Percentiles rank a stretch among this genome's conserved stretches.
Evolutionary conservation across 352 stramenopile genomes (phyloP).

Genomic region (Pythium coloratum): DNA sequence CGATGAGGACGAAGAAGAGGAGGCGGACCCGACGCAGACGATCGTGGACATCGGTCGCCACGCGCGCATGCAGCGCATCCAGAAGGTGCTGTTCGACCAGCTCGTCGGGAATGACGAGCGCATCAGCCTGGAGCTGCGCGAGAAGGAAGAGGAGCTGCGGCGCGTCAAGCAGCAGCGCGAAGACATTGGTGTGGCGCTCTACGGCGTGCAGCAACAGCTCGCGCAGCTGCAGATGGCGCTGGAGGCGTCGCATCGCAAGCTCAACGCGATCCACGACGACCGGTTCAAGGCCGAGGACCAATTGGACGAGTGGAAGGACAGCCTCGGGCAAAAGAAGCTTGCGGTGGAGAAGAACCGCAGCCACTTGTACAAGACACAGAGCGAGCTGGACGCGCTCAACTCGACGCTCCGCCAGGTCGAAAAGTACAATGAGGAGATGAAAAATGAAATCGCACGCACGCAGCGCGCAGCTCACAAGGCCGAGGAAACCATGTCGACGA

Average conservation of each 20-base stretch:
- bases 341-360: constrained; percentile 58
- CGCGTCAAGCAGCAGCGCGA: constrained; percentile 77
- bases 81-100: constrained; percentile 83
- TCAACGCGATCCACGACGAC: constrained; percentile 61
- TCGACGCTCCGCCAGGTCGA: constrained; percentile 87
- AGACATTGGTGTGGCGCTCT: constrained; percentile 90
- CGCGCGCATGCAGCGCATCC: constrained; percentile 80
- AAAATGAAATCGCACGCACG: constrained; percentile 92
- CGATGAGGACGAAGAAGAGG: constrained; percentile 56
- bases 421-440: constrained; percentile 94
- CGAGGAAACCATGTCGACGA: constrained; percentile 89
- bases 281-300: constrained; percentile 72
- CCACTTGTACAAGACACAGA: constrained; percentile 80
- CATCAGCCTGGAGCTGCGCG: constrained; percentile 66
- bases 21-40: constrained; percentile 68
- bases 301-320: constrained; percentile 70
- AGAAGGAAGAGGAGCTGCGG: constrained; percentile 76
- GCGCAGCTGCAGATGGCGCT: constrained; percentile 90
- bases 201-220: constrained; percentile 95
- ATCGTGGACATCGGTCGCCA: constrained; percentile 82
- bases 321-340: constrained; percentile 59
- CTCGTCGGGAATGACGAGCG: constrained; percentile 75
- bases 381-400: constrained; percentile 88
- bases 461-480: constrained; percentile 93
- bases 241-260: constrained; percentile 76